Percentiles rank a stretch among this genome's conserved stretches.
Conservation (phyloP, 23 red algal species). For the Cyanidioschyzon merolae region DNA sequence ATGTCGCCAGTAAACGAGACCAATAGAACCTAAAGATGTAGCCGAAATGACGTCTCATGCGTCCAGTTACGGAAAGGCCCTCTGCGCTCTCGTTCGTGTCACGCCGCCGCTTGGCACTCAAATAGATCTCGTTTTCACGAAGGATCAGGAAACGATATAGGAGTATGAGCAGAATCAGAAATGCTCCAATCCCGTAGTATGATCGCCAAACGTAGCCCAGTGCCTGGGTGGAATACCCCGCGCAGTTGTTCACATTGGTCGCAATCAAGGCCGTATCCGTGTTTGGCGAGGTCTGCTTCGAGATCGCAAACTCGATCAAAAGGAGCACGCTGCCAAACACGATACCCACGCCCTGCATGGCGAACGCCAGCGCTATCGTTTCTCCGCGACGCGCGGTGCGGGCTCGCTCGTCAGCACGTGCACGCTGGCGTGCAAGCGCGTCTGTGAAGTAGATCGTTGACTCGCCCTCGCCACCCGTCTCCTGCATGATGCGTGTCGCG, state of each 20-base stretch:
- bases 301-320: conserved; percentile 12
- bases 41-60: background rate
- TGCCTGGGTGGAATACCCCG: conserved; percentile 8
- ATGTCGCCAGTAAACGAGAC: conserved; percentile 20
- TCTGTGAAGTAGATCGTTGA: conserved; percentile 8
- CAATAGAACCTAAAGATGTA: conserved; percentile 16
- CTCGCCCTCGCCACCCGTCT: conserved; percentile 14
- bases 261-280: background rate
- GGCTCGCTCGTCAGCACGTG: conserved; percentile 4
- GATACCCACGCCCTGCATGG: conserved; percentile 28
- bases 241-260: background rate
- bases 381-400: conserved; percentile 15
- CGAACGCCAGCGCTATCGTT: conserved; percentile 16
- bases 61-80: background rate
- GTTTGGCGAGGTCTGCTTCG: conserved; percentile 15
- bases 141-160: conserved; percentile 13
- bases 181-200: conserved; percentile 3
- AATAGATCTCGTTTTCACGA: conserved; percentile 11
- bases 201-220: conserved; percentile 10
- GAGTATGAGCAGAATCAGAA: background rate
- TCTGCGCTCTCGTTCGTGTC: background rate
- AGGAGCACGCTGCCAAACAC: conserved; percentile 26
- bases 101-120: conserved; percentile 11
- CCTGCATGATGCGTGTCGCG: background rate
- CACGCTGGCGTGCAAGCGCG: background rate